These are phyloP conservation scores for Pulveroboletus sp. DNA, from an alignment of 768 basidiomycete species.

Conservation along the genomic window DNA sequence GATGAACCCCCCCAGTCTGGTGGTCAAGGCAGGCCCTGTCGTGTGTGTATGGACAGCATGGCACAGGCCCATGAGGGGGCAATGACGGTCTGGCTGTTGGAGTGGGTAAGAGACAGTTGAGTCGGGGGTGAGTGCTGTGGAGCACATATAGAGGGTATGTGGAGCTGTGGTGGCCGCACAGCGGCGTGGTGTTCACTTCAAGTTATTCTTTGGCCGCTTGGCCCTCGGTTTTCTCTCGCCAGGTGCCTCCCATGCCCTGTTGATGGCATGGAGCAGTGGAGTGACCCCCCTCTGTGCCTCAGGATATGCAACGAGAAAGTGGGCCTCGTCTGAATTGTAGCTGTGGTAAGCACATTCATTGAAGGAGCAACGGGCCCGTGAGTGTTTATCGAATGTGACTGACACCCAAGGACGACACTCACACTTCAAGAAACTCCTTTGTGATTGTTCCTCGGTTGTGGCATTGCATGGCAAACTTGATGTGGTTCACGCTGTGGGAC, in stretches of 20 bases:
- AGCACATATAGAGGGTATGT: too few relatives aligned
- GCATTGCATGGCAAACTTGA: not conserved
- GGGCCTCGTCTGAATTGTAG: not conserved
- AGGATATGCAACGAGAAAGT: not conserved
- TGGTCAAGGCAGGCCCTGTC: too few relatives aligned
- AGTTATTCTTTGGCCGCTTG: not conserved
- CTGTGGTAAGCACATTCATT: not conserved
- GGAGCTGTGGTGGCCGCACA: too few relatives aligned
- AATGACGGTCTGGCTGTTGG: too few relatives aligned
- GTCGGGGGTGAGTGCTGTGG: too few relatives aligned
- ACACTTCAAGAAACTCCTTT: not conserved
- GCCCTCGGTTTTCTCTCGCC: not conserved
- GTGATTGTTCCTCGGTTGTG: not conserved
- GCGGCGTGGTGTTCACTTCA: too few relatives aligned
- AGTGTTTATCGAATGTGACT: too few relatives aligned
- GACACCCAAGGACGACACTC: not conserved
- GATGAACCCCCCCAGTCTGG: too few relatives aligned
- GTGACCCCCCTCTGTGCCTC: not conserved
- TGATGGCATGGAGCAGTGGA: not conserved
- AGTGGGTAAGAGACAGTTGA: too few relatives aligned
- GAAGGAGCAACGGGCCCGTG: too few relatives aligned
- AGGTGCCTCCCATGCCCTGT: not conserved
- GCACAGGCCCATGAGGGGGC: too few relatives aligned
- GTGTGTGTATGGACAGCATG: too few relatives aligned
- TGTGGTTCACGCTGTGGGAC: not conserved